These are phyloP conservation scores for Fusarium nurragi DNA, from an alignment of 2,329 filamentous ascomycete genomes.

Conservation along the genomic window DNA sequence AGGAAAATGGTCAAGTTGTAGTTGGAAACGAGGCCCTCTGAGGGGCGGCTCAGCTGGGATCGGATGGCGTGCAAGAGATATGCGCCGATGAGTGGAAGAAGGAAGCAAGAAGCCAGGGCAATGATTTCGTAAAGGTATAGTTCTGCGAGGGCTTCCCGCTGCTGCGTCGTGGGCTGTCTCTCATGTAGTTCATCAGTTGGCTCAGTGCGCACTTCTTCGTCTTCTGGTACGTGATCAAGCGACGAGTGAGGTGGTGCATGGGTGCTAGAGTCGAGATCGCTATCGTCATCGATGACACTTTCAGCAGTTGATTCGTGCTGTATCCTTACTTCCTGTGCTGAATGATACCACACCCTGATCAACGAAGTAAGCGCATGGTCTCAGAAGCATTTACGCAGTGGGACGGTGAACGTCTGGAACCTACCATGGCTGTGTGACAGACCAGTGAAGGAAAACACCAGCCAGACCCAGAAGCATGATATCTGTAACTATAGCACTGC, in stretches of 20 bases:
- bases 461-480: constrained; percentile 81
- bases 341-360: constrained; percentile 69
- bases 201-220: constrained; percentile 41
- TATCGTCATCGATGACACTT: constrained; percentile 57
- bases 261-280: constrained; percentile 50
- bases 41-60: constrained; percentile 80
- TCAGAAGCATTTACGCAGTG: background rate
- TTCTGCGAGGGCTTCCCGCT: constrained; percentile 63
- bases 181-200: constrained; percentile 22
- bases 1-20: constrained; percentile 94
- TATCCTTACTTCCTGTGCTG: constrained; percentile 70
- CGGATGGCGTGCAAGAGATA: constrained; percentile 86
- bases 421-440: constrained; percentile 88
- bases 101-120: constrained; percentile 81
- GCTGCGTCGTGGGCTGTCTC: constrained; percentile 35
- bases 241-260: constrained; percentile 34
- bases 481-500: constrained; percentile 84
- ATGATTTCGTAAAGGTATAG: constrained; percentile 78
- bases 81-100: constrained; percentile 80
- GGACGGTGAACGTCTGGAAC: constrained; percentile 34
- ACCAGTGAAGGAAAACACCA: constrained; percentile 91
- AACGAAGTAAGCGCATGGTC: constrained; percentile 9
- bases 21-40: constrained; percentile 88
- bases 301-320: constrained; percentile 57
- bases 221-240: constrained; percentile 58